Conservation (phyloP, 2,329 filamentous ascomycete species). For the Exophiala sp. region DNA sequence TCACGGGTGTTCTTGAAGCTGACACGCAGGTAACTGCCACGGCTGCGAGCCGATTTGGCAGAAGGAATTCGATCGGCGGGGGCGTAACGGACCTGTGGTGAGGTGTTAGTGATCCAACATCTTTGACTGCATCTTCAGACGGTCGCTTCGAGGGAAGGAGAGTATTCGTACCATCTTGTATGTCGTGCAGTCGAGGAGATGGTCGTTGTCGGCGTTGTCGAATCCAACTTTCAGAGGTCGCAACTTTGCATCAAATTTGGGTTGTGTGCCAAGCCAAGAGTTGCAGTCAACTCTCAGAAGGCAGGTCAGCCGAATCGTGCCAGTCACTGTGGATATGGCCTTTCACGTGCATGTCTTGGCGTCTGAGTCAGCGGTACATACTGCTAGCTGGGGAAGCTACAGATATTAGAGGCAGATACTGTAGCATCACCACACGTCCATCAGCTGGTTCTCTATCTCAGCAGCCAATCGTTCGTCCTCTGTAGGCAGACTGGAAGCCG, state of each 20-base stretch:
- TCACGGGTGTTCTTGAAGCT: conserved; percentile 99
- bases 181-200: conserved; percentile 14
- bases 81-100: conserved; percentile 82
- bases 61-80: conserved; percentile 71
- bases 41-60: conserved; percentile 92
- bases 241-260: conserved; percentile 1
- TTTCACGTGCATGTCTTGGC: no score
- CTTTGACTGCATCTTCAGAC: not conserved
- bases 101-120: conserved; percentile 10
- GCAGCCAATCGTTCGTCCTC: no score
- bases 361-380: no score
- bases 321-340: no score
- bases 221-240: conserved; percentile 12
- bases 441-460: no score
- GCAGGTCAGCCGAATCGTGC: not conserved
- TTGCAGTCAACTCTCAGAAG: not conserved
- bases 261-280: conserved; percentile 1
- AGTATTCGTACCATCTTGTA: conserved; percentile 26
- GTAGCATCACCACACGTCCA: no score
- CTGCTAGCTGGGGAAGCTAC: no score
- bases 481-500: no score
- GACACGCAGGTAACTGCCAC: conserved; percentile 97
- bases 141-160: not conserved
- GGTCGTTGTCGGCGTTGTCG: conserved; percentile 20
- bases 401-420: no score